phyloP scores from a whole-genome alignment of 441 rosid species.

The Pelargonium citronellum region DNA sequence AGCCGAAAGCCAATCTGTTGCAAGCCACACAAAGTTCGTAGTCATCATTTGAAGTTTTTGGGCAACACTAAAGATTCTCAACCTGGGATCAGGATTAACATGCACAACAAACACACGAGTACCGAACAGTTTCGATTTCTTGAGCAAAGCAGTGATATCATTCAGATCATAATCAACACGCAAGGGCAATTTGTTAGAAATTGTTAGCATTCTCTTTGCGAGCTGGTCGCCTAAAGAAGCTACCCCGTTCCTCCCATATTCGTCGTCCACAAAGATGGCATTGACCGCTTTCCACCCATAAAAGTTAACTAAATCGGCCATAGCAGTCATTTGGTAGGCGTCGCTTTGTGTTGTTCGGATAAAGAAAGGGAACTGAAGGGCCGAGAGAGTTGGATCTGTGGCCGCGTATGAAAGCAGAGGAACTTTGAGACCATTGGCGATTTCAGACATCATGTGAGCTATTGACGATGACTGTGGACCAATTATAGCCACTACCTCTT shows the following conservation, averaged over 20 bases:
- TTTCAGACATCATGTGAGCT: conserved; percentile 58
- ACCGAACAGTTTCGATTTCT: conserved; percentile 41
- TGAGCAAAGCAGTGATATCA: conserved; percentile 36
- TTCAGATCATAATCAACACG: conserved; percentile 35
- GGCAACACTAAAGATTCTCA: conserved; percentile 53
- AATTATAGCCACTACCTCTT: conserved; percentile 59
- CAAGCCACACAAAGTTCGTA: conserved; percentile 60
- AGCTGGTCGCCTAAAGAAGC: conserved; percentile 50
- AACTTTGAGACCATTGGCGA: conserved; percentile 61
- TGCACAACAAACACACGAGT: conserved; percentile 78
- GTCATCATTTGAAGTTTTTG: conserved; percentile 68
- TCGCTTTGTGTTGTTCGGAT: conserved; percentile 68
- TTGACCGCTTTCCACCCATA: conserved; percentile 75
- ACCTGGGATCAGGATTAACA: conserved; percentile 54
- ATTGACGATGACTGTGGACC: conserved; percentile 79
- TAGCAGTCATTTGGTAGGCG: conserved; percentile 72
- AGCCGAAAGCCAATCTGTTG: conserved; percentile 84
- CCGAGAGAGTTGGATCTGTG: conserved; percentile 85
- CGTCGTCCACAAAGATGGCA: conserved; percentile 65
- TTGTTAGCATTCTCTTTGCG: conserved; percentile 39
- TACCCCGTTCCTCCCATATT: conserved; percentile 73
- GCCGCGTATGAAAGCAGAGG: conserved; percentile 81
- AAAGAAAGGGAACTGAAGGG: conserved; percentile 72
- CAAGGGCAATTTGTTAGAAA: conserved; percentile 55
- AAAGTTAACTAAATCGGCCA: conserved; percentile 53